Evolutionary conservation across 345 rosid genomes (phyloP), one percentile per base, ranked within the genome.

Genomic region (Pugionium cornutum): DNA sequence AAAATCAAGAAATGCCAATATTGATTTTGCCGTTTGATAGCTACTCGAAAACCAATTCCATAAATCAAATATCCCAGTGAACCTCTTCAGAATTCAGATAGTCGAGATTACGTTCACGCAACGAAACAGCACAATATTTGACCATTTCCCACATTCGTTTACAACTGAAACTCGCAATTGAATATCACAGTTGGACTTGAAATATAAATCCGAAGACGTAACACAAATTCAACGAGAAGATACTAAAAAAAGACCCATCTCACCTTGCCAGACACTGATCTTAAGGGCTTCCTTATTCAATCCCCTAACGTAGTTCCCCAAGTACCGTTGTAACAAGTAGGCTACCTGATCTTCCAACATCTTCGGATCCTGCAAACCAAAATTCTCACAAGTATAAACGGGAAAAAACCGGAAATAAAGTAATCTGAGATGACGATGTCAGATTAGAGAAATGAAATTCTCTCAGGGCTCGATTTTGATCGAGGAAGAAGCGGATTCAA

Each of bases 301-400:
- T 3, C 96, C 99, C 56, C 72, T 77, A 55, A 94, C 95, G 42
- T 94, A 94, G 62, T 90, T 94, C 54, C 99, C 99, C 63, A 94
- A 65, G 73, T 86, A 94, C 73, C 85, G 75, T 80, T 94, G 95
- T 67, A 94, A 77, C 77, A 94, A 80, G 67, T 83, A 74, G 42
- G 99, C 91, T 34, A 94, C 99, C 72, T 94, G 97, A 85, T 94
- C 99, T 83, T 94, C 99, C 91, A 94, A 83, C 99, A 94, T 94
- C 81, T 70, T 83, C 34, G 4, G 10, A 62, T 34, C 39, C 69
- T 67, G 47, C 42, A 62, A 67, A 74, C 2, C 60, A 60, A 48
- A 68, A 63, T 7, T 40, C 59, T 60, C 43, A 59, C 35, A 9
- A 55, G 31, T 10, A 64, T 5, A 33, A 35, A 43, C 25, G 39